Evolutionary conservation across 2,329 filamentous ascomycete species (phyloP).

Genomic region (Dactylonectria macrodidyma): DNA sequence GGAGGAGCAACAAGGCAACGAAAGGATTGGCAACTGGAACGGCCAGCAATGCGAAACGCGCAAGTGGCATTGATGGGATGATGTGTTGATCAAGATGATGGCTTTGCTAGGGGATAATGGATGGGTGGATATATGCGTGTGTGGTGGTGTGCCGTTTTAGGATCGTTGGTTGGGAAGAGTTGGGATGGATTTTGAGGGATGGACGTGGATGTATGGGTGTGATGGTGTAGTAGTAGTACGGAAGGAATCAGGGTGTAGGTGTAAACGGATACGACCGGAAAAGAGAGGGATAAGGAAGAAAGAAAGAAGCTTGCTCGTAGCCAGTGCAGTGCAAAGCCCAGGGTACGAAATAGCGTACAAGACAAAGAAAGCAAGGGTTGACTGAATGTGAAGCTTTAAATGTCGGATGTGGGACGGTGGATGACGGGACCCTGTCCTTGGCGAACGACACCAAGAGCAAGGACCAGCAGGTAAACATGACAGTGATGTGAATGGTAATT

Average conservation of each 20-base stretch:
- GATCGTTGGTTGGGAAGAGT: neutral
- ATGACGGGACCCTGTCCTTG: slow-evolving; percentile 22
- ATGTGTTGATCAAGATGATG: neutral
- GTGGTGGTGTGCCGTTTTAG: neutral
- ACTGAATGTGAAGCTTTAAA: slow-evolving; percentile 27
- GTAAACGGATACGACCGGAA: slow-evolving; percentile 6
- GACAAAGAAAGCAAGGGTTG: slow-evolving; percentile 3
- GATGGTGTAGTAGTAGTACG: neutral
- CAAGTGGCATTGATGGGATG: slow-evolving; percentile 13
- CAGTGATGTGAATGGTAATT: neutral
- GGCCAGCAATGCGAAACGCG: slow-evolving; percentile 11
- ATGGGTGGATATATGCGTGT: neutral
- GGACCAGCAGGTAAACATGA: neutral
- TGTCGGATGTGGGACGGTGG: slow-evolving; percentile 29
- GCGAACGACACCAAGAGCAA: slow-evolving; percentile 17
- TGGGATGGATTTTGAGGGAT: neutral
- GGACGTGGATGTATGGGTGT: neutral
- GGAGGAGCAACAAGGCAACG: neutral
- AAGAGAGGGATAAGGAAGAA: neutral
- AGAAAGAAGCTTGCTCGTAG: too few relatives aligned
- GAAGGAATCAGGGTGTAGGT: slow-evolving; percentile 9
- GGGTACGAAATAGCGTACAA: neutral
- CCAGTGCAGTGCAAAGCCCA: neutral
- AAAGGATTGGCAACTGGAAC: neutral
- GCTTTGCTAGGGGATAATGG: slow-evolving; percentile 1